Percentiles rank a stretch among this genome's conserved stretches.
These are phyloP conservation scores for Trichoderma sp. DNA, from an alignment of 2,329 filamentous ascomycete species.

Conservation along the genomic window DNA sequence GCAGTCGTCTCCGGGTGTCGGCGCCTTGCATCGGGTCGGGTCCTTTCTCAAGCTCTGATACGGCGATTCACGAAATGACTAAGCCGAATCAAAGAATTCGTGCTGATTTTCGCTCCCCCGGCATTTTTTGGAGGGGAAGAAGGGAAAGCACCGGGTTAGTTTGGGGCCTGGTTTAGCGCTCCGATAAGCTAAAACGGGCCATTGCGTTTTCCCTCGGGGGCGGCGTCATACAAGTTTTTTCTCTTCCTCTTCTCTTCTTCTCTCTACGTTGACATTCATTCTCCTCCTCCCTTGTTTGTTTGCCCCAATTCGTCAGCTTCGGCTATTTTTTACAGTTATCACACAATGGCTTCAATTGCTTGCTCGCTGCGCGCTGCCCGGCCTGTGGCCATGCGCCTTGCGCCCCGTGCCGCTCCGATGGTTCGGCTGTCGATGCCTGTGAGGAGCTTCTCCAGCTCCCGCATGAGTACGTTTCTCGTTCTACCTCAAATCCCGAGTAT, in stretches of 20 bases:
- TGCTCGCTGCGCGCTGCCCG: conserved; percentile 54
- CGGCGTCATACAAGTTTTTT: conserved; percentile 14
- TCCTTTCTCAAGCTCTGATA: not conserved
- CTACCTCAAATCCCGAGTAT: not conserved
- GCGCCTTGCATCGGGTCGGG: conserved; percentile 13
- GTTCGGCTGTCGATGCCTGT: conserved; percentile 44
- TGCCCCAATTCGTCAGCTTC: not conserved
- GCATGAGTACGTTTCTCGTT: conserved; percentile 35
- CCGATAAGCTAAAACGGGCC: conserved; percentile 12
- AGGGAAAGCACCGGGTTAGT: not conserved
- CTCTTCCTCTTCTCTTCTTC: not conserved
- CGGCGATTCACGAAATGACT: not conserved
- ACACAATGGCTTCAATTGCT: conserved; percentile 62
- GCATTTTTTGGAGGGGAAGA: not conserved
- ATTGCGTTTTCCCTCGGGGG: not conserved
- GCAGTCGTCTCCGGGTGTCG: not conserved
- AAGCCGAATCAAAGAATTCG: not conserved
- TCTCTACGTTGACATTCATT: not conserved
- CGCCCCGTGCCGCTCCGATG: conserved; percentile 41
- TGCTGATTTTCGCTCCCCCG: not conserved
- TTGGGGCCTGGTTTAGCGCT: not conserved
- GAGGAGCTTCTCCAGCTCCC: conserved; percentile 43
- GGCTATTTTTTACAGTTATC: not conserved
- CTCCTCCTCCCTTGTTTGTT: not conserved
- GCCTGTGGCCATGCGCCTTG: conserved; percentile 44